These are phyloP conservation scores for Pseudogymnoascus sp. DNA, from an alignment of 2,329 filamentous ascomycete genomes.

Conservation along the genomic window DNA sequence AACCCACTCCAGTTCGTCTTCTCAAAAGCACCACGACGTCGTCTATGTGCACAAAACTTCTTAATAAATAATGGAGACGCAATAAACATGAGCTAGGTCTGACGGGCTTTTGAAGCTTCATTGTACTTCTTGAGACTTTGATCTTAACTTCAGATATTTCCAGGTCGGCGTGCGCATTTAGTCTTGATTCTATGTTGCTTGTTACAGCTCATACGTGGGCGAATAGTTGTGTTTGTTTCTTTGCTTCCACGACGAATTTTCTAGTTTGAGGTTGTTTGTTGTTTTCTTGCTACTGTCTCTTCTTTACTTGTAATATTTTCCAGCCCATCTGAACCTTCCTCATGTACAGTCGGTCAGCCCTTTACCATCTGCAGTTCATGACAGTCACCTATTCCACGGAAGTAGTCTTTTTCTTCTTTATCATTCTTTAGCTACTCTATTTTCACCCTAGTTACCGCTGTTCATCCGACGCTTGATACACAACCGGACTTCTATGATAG, in stretches of 20 bases:
- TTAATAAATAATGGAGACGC: neutral
- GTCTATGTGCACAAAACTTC: neutral
- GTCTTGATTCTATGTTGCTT: neutral
- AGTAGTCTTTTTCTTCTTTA: neutral
- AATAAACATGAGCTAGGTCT: neutral
- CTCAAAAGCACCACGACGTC: neutral
- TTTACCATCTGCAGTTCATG: neutral
- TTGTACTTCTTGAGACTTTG: neutral
- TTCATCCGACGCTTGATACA: neutral
- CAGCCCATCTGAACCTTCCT: neutral
- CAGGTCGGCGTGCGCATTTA: neutral
- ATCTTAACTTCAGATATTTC: neutral
- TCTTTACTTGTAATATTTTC: neutral
- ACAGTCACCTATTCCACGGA: neutral
- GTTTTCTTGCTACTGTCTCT: neutral
- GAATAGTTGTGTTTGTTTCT: neutral
- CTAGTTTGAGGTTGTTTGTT: neutral
- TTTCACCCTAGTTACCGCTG: neutral
- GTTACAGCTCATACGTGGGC: neutral
- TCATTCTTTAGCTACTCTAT: neutral
- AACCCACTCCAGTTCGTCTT: neutral
- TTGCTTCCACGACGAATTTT: neutral
- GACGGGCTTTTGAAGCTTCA: neutral
- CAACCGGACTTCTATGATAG: neutral
- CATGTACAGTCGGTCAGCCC: no score